Percentiles rank a stretch among this genome's conserved stretches.
These are phyloP conservation scores for Talaromyces sp. DNA, from an alignment of 2,329 filamentous ascomycete species.

Conservation along the genomic window DNA sequence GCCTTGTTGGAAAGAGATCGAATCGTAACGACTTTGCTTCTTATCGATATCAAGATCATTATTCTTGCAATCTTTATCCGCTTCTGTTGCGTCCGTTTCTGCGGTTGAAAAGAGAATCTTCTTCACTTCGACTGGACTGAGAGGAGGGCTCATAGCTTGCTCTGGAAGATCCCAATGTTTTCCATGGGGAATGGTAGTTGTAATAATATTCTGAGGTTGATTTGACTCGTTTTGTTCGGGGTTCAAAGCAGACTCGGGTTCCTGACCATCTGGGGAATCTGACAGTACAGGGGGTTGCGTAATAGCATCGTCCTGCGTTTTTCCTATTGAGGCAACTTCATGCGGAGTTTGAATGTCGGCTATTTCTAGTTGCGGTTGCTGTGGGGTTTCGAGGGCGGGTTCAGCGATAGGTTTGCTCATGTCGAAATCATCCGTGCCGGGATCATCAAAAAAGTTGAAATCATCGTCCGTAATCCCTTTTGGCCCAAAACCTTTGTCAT, in stretches of 20 bases:
- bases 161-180: slow-evolving; percentile 11
- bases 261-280: not conserved
- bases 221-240: not conserved
- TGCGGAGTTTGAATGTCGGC: slow-evolving; percentile 11
- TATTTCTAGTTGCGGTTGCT: not conserved
- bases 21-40: slow-evolving; percentile 43
- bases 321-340: slow-evolving; percentile 4
- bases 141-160: slow-evolving; percentile 32
- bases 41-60: slow-evolving; percentile 14
- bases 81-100: not conserved
- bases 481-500: slow-evolving; percentile 48
- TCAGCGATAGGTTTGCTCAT: not conserved
- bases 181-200: not conserved
- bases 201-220: not conserved
- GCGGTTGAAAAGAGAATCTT: slow-evolving; percentile 39
- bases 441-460: slow-evolving; percentile 59
- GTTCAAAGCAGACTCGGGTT: not conserved
- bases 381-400: not conserved
- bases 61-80: slow-evolving; percentile 6
- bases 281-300: not conserved
- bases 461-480: slow-evolving; percentile 56
- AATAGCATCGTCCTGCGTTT: not conserved
- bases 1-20: slow-evolving; percentile 46
- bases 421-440: slow-evolving; percentile 10
- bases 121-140: slow-evolving; percentile 36